Base-by-base conservation (phyloP, 352 stramenopile species). In the Blastocystis sp. region DNA sequence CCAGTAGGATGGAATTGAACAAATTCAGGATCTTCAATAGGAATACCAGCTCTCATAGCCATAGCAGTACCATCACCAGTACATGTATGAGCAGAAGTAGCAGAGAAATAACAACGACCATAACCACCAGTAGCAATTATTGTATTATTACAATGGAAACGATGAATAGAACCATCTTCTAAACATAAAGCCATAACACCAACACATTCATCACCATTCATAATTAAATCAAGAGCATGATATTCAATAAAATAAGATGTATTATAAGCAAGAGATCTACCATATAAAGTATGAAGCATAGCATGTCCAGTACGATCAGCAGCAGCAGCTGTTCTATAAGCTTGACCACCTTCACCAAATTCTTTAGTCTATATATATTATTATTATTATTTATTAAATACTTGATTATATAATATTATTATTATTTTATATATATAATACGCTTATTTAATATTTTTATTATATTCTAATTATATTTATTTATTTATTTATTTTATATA, bases 241-340 rank as follows among this genome's bases (percentile, higher is more conserved):
- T 93, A 95, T 71, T 95, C 86, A 65, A 95, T 91, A 68, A 95
- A 94, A 73, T 93, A 93, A 28, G 81, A 90, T 36, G 86, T 94
- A 73, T 94, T 83, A 70, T 94, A 94, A 9, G 85, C 86, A 37
- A 95, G 70, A 43, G 80, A 92, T 7, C 84, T 77, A 36, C 87
- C 87, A 70, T 94, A 94, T 2, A 95, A 69, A 5, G 87, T 94
- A 73, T 95, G 87, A 18, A 95, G 73, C 84, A 95, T 94, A 43
- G 87, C 86, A 73, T 95, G 87, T 7, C 87, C 85, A 1, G 87
- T 95, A 19, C 86, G 73, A 77, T 95, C 87, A 9, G 87, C 87
- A 4, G 87, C 87, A 46, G 78, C 87, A 6, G 82, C 82, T 66
- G 83, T 94, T 28, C 87, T 80, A 68, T 93, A 83, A 1, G 87